Evolutionary conservation across 106 monocot genomes (phyloP).

Genomic region (Iris macrosiphon): DNA sequence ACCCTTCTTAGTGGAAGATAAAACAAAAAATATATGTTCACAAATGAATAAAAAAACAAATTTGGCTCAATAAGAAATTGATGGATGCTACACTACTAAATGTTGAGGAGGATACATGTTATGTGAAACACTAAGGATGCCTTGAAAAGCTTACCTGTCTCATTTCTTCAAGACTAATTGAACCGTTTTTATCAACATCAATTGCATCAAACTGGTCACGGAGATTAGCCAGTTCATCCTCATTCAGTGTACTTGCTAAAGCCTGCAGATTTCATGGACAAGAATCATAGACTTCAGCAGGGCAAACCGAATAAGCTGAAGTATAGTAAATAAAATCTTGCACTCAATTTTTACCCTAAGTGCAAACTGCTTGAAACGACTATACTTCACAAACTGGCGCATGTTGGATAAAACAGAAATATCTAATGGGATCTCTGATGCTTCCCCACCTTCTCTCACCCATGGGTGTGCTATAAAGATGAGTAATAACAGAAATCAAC

Average conservation of each 20-base stretch:
- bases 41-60: too few species aligned
- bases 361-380: slow-evolving; percentile 89
- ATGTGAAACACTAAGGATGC: neutral
- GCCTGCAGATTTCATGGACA: slow-evolving; percentile 44
- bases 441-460: slow-evolving; percentile 91
- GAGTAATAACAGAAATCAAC: neutral
- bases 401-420: slow-evolving; percentile 83
- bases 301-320: neutral
- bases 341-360: slow-evolving; percentile 49
- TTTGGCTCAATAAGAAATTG: too few species aligned
- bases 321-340: neutral
- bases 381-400: slow-evolving; percentile 90
- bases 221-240: slow-evolving; percentile 75
- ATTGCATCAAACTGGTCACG: slow-evolving; percentile 92
- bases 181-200: slow-evolving; percentile 89
- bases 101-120: too few species aligned
- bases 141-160: slow-evolving; percentile 50
- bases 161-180: slow-evolving; percentile 96
- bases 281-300: neutral
- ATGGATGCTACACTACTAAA: too few species aligned
- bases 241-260: slow-evolving; percentile 84
- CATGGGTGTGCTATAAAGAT: slow-evolving; percentile 75
- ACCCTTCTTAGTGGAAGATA: too few species aligned
- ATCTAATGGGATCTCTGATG: slow-evolving; percentile 91
- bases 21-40: too few species aligned